Conservation (phyloP, 2,329 filamentous ascomycete genomes). For the Curvularia sp. region DNA sequence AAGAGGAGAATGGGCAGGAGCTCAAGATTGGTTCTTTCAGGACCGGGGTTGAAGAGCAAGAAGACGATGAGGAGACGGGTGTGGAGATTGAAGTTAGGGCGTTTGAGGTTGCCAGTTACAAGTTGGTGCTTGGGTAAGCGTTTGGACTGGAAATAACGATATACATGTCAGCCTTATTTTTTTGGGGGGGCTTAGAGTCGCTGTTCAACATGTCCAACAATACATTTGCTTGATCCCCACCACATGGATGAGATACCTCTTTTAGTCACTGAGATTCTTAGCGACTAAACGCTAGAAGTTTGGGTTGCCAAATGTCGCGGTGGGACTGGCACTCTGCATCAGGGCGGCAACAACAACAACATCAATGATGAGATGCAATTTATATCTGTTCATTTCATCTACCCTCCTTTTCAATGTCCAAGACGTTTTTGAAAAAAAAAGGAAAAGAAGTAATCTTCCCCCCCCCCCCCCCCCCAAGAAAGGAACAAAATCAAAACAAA, state of each 20-base stretch:
- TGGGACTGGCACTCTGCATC: not conserved
- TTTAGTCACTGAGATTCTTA: not conserved
- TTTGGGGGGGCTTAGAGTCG: too few species aligned
- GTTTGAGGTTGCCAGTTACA: conserved; percentile 86
- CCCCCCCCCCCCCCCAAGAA: too few species aligned
- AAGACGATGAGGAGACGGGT: conserved; percentile 53
- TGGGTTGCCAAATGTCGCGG: not conserved
- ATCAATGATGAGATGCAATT: not conserved
- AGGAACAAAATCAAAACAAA: not conserved
- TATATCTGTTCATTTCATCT: not conserved
- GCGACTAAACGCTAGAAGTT: not conserved
- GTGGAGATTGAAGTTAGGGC: conserved; percentile 67
- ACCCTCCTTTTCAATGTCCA: not conserved
- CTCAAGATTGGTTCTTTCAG: conserved; percentile 40
- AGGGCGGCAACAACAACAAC: not conserved
- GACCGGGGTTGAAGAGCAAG: conserved; percentile 61
- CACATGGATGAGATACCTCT: too few species aligned
- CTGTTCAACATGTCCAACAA: not conserved
- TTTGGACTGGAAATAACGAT: not conserved
- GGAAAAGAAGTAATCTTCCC: not conserved
- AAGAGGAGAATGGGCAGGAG: conserved; percentile 79
- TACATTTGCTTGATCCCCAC: too few species aligned
- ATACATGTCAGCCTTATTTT: not conserved
- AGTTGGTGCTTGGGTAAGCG: conserved; percentile 55
- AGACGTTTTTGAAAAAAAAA: not conserved